Evolutionary conservation across 2,329 filamentous ascomycete species (phyloP).

Genomic region (Colletotrichum simmondsii): DNA sequence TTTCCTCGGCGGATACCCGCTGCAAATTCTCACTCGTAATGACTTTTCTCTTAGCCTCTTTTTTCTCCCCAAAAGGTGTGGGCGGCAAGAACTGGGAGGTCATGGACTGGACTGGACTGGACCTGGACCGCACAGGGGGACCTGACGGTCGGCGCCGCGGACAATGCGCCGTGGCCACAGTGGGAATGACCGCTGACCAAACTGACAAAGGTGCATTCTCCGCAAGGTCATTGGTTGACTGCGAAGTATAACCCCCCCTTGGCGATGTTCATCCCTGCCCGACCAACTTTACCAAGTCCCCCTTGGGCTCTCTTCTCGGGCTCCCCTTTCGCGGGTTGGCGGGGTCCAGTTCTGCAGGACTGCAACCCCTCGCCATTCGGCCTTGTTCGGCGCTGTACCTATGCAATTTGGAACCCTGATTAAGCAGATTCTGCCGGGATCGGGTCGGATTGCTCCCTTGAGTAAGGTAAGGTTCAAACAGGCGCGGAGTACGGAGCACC

Average conservation of each 20-base stretch:
- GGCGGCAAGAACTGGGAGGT: background rate
- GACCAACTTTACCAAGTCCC: background rate
- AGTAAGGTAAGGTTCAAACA: background rate
- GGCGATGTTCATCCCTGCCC: slow-evolving; percentile 1
- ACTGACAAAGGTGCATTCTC: slow-evolving; percentile 25
- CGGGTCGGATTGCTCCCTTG: slow-evolving; percentile 1
- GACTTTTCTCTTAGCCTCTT: background rate
- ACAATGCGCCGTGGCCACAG: slow-evolving; percentile 16
- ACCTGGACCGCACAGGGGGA: no score
- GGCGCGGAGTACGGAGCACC: no score
- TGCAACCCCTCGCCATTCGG: slow-evolving; percentile 4
- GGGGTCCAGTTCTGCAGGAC: background rate
- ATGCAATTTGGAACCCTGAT: background rate
- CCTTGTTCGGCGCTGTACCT: slow-evolving; percentile 6
- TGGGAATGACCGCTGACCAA: slow-evolving; percentile 16
- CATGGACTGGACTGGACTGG: background rate
- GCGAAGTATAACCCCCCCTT: background rate
- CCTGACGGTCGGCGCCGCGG: no score
- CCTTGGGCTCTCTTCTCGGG: background rate
- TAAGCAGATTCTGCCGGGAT: slow-evolving; percentile 19
- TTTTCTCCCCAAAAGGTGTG: background rate
- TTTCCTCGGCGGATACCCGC: background rate
- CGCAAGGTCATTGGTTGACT: slow-evolving; percentile 2
- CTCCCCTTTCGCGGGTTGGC: slow-evolving; percentile 11
- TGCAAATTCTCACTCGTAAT: background rate